Evolutionary conservation across 2,329 filamentous ascomycete species (phyloP).

Genomic region (Davidsoniella australis): DNA sequence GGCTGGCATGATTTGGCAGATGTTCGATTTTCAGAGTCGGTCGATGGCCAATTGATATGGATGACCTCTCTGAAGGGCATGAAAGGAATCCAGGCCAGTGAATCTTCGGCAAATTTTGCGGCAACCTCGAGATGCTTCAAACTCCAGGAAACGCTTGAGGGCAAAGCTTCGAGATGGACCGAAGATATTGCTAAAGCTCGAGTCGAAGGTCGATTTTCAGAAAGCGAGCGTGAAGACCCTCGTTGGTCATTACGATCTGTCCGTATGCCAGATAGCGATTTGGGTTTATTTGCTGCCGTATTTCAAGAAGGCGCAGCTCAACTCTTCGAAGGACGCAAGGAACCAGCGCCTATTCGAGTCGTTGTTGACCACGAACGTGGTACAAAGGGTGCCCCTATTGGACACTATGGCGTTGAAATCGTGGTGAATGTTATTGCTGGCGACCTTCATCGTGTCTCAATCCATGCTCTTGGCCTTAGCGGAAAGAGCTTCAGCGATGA

Average conservation of each 20-base stretch:
- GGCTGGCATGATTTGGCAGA: slow-evolving; percentile 55
- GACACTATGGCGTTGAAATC: slow-evolving; percentile 55
- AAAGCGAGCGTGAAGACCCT: slow-evolving; percentile 63
- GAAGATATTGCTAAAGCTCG: slow-evolving; percentile 79
- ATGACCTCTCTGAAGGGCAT: slow-evolving; percentile 48
- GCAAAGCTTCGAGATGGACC: slow-evolving; percentile 55
- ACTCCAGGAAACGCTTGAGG: slow-evolving; percentile 60
- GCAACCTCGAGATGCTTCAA: slow-evolving; percentile 49
- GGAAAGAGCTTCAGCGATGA: slow-evolving; percentile 60
- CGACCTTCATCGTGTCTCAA: slow-evolving; percentile 32
- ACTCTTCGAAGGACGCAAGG: slow-evolving; percentile 44
- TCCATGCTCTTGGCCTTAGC: slow-evolving; percentile 44
- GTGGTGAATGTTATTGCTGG: slow-evolving; percentile 41
- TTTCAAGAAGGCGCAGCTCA: slow-evolving; percentile 53
- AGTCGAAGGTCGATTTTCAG: slow-evolving; percentile 69
- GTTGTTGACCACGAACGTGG: slow-evolving; percentile 55
- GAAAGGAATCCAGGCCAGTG: slow-evolving; percentile 26
- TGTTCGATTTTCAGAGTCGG: slow-evolving; percentile 56
- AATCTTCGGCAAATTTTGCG: neutral
- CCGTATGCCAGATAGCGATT: slow-evolving; percentile 41
- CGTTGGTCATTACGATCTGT: slow-evolving; percentile 66
- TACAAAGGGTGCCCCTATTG: slow-evolving; percentile 47
- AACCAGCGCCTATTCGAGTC: slow-evolving; percentile 52
- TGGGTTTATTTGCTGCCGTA: slow-evolving; percentile 47
- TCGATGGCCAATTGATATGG: slow-evolving; percentile 47